Evolutionary conservation across 768 basidiomycete species (phyloP).

Genomic region (Lactifluus volemus): DNA sequence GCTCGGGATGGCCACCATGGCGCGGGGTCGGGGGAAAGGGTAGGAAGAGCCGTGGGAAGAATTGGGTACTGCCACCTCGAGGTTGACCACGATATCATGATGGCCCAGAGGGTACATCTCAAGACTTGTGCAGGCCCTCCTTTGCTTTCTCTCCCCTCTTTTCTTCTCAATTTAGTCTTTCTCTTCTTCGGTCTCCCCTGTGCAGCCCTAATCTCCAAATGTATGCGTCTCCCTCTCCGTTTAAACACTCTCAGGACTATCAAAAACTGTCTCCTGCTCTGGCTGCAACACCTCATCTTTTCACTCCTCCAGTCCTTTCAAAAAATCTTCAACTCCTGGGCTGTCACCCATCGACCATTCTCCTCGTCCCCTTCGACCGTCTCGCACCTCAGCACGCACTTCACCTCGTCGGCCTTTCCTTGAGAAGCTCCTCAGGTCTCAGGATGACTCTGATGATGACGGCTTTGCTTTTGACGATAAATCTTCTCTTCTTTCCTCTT

Average conservation of each 20-base stretch:
- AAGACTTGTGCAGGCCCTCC: neutral
- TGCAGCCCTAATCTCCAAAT: conserved; percentile 3
- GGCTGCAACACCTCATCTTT: conserved; percentile 14
- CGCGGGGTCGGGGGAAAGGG: neutral
- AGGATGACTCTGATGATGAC: conserved; percentile 15
- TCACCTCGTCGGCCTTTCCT: conserved; percentile 5
- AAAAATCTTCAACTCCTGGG: conserved; percentile 7
- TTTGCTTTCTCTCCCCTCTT: neutral
- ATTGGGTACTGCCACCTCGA: neutral
- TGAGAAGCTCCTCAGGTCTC: conserved; percentile 8
- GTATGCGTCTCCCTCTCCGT: conserved; percentile 20
- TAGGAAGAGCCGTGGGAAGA: conserved; percentile 8
- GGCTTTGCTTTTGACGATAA: conserved; percentile 2
- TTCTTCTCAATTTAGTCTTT: neutral
- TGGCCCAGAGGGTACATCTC: conserved; percentile 3
- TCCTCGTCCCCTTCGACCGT: conserved; percentile 1
- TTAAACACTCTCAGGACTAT: neutral
- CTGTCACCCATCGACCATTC: conserved; percentile 15
- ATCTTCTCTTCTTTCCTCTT: conserved; percentile 5
- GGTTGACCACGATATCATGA: neutral
- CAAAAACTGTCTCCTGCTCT: conserved; percentile 12
- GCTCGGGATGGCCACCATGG: conserved; percentile 16
- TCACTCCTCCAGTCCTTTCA: conserved; percentile 13
- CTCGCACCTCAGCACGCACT: neutral
- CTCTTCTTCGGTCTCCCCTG: neutral